Evolutionary conservation across 164 flowering plant genomes (phyloP), one percentile per base, ranked within the genome.

Genomic region (Liquidambar formosana): DNA sequence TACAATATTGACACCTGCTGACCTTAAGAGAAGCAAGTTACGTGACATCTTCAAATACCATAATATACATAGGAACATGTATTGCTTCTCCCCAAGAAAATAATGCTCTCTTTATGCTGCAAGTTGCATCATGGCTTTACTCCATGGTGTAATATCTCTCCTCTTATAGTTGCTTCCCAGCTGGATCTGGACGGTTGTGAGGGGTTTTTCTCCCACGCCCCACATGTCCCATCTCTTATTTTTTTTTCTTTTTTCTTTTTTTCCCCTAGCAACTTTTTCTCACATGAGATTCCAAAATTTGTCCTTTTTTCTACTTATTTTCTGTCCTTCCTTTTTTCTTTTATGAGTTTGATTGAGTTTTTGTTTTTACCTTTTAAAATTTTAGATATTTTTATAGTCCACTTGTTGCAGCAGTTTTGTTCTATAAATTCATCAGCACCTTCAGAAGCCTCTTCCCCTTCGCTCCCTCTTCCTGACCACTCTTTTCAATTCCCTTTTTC

Each of bases 201-300:
- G 66, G 64, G 54, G 57, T 73, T 71, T 68, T 64, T 45, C 19
- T 45, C n/a, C 65, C 61, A 70, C 68, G 69, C 75, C 78, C 76
- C 79, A 76, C 81, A 78, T 81, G 82, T 74, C 74, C 80, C 80
- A 68, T 76, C 77, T 67, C 28, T 64, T 73, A n/a, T n/a, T n/a
- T n/a, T n/a, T n/a, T n/a, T n/a, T n/a, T n/a, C n/a, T 74, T 68
- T 43, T 6, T n/a, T 21, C 10, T 9, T 13, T 26, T 54, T 23
- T 54, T 16, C 63, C 61, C 48, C 63, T 41, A 19, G 58, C 68
- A 57, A 61, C 71, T 71, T 53, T 67, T 48, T 58, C 41, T 59
- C 23, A 18, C 41, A 66, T 22, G 26, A 63, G 75, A 78, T 81
- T 81, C 82, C 80, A 59, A 65, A 12, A n/a, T n/a, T n/a, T n/a